Conservation (phyloP, 2,329 filamentous ascomycete species). For the Ciborinia camelliae region DNA sequence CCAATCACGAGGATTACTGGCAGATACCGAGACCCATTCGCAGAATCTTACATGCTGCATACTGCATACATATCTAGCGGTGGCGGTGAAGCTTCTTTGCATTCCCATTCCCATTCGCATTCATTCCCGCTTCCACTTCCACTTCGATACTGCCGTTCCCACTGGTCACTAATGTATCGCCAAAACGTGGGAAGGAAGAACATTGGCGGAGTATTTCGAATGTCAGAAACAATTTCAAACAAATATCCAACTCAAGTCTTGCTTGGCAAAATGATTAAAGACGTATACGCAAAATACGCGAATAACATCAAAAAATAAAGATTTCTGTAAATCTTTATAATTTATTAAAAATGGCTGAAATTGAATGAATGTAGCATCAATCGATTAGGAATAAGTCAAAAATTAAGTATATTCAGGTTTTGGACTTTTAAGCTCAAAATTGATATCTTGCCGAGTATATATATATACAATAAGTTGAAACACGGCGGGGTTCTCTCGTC, state of each 20-base stretch:
- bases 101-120: neutral
- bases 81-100: conserved; percentile 8
- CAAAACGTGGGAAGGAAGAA: neutral
- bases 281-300: too few species aligned
- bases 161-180: neutral
- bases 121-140: neutral
- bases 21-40: conserved; percentile 8
- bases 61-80: conserved; percentile 4
- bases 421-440: too few species aligned
- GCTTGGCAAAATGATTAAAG: neutral
- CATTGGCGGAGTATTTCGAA: neutral
- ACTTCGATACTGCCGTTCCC: neutral
- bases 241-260: neutral
- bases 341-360: too few species aligned
- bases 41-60: conserved; percentile 2
- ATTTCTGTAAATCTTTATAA: too few species aligned
- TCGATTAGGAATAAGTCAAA: too few species aligned
- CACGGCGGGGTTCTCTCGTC: neutral
- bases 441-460: too few species aligned
- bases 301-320: too few species aligned
- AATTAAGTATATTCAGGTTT: too few species aligned
- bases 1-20: conserved; percentile 11
- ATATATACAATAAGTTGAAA: conserved; percentile 5
- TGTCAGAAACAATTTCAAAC: neutral
- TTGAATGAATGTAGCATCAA: too few species aligned